These are phyloP conservation scores for Pseudocercospora crystallina DNA, from an alignment of 2,329 filamentous ascomycete genomes.

Conservation along the genomic window DNA sequence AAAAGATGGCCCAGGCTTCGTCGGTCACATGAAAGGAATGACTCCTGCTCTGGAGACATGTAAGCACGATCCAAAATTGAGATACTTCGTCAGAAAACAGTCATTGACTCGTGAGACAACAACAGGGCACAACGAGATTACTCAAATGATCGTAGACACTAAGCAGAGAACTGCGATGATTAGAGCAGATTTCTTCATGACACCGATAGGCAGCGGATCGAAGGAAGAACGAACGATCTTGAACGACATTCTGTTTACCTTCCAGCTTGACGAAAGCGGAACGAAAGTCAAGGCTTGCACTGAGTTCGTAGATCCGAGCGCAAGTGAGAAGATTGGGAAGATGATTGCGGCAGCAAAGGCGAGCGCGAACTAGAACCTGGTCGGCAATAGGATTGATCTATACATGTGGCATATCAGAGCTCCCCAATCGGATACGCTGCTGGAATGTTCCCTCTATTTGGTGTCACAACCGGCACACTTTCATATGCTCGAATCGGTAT, in stretches of 20 bases:
- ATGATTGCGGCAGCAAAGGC: not conserved
- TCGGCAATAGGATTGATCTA: too few species aligned
- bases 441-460: constrained; percentile 45
- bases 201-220: not conserved
- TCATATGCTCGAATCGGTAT: constrained; percentile 43
- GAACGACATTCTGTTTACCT: not conserved
- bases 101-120: too few species aligned
- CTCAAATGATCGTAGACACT: constrained; percentile 2
- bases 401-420: too few species aligned
- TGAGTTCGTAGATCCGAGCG: constrained; percentile 1
- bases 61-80: too few species aligned
- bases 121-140: not conserved
- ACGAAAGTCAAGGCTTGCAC: constrained; percentile 1
- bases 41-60: constrained; percentile 1
- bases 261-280: not conserved
- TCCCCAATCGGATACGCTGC: constrained; percentile 51
- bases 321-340: not conserved
- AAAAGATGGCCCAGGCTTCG: not conserved
- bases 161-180: constrained; percentile 2
- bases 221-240: not conserved
- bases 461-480: constrained; percentile 47
- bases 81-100: too few species aligned
- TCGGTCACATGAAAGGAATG: not conserved
- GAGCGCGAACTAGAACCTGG: too few species aligned
- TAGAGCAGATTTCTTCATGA: constrained; percentile 6